Conservation (phyloP, 441 rosid genomes). For the Breynia disticha region DNA sequence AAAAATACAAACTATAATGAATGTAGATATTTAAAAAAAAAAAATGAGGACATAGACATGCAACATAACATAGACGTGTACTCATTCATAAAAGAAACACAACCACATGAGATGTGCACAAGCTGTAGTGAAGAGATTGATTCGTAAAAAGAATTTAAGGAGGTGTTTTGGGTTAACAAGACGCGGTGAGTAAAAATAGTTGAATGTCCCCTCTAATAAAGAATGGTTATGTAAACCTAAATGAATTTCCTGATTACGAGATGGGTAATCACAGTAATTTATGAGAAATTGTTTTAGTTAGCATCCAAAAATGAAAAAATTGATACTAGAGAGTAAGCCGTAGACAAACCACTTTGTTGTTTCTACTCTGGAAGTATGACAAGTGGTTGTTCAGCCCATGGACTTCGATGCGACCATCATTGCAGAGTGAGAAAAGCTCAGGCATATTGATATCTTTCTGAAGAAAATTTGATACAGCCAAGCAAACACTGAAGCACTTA, state of each 20-base stretch:
- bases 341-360: constrained; percentile 63
- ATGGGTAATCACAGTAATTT: not conserved
- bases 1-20: constrained; percentile 20
- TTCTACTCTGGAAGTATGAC: constrained; percentile 62
- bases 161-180: too few relatives aligned
- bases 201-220: too few relatives aligned
- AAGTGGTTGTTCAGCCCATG: constrained; percentile 46
- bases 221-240: not conserved
- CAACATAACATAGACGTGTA: too few relatives aligned
- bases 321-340: not conserved
- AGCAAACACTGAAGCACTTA: constrained; percentile 60
- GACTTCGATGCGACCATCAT: constrained; percentile 71
- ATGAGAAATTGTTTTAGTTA: not conserved
- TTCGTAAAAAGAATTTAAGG: too few relatives aligned
- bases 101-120: too few relatives aligned
- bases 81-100: too few relatives aligned
- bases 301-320: constrained; percentile 1
- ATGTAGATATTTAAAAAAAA: constrained; percentile 9
- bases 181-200: too few relatives aligned
- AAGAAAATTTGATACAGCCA: constrained; percentile 50
- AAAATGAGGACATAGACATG: not conserved
- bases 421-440: constrained; percentile 32
- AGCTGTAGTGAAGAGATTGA: too few relatives aligned
- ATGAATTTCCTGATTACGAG: not conserved
- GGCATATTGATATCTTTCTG: constrained; percentile 37